These are phyloP conservation scores for Rhododendron kiyosumense DNA, from an alignment of 148 eudicot species.

Conservation along the genomic window DNA sequence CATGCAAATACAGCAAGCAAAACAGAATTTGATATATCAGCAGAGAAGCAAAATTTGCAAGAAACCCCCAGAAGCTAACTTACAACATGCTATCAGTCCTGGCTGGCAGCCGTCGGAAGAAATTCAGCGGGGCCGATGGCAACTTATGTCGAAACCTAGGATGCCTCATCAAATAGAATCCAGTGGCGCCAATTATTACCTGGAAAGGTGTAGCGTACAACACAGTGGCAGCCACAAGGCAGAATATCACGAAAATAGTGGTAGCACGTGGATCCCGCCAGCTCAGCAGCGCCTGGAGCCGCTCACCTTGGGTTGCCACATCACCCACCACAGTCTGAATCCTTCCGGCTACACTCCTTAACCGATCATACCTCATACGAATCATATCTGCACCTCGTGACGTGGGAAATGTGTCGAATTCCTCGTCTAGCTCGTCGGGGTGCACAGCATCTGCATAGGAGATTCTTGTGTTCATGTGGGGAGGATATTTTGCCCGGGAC, in stretches of 20 bases:
- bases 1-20: neutral
- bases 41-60: neutral
- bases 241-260: constrained; percentile 41
- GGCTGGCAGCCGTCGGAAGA: constrained; percentile 69
- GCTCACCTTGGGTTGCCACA: constrained; percentile 72
- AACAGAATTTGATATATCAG: neutral
- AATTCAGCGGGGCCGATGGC: constrained; percentile 60
- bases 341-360: constrained; percentile 59
- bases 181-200: constrained; percentile 33
- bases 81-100: constrained; percentile 73
- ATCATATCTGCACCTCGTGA: constrained; percentile 33
- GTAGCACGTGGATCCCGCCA: constrained; percentile 91
- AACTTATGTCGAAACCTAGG: constrained; percentile 58
- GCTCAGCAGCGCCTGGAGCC: constrained; percentile 63
- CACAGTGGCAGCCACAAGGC: constrained; percentile 57
- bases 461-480: constrained; percentile 68
- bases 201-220: constrained; percentile 58
- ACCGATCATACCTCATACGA: constrained; percentile 67
- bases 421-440: constrained; percentile 77
- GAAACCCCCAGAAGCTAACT: neutral
- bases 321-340: constrained; percentile 75
- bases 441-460: constrained; percentile 50
- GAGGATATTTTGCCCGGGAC: constrained; percentile 49
- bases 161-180: constrained; percentile 71
- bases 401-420: constrained; percentile 72